These are phyloP conservation scores for Santalum album DNA, from an alignment of 164 flowering plant species.

Conservation along the genomic window DNA sequence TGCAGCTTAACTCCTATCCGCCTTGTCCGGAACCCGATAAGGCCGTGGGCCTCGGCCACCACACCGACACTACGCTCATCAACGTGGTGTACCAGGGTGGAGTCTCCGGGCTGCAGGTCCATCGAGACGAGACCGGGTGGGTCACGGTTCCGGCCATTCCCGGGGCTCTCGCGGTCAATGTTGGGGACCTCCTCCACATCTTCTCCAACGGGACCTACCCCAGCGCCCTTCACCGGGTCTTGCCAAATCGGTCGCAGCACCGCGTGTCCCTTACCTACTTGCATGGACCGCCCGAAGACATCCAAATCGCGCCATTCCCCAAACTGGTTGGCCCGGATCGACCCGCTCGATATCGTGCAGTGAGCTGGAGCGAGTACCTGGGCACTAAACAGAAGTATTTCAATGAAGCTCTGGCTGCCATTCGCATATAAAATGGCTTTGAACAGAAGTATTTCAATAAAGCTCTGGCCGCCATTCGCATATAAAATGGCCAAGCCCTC, in stretches of 20 bases:
- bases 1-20: constrained; percentile 82
- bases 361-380: constrained; percentile 74
- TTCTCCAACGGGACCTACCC: constrained; percentile 59
- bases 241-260: constrained; percentile 31
- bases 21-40: constrained; percentile 83
- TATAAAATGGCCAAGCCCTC: too few species aligned
- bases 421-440: too few species aligned
- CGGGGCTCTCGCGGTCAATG: constrained; percentile 60
- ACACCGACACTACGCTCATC: constrained; percentile 82
- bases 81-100: constrained; percentile 74
- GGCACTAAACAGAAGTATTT: constrained; percentile 57
- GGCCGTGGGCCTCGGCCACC: constrained; percentile 92
- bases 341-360: constrained; percentile 52
- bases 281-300: constrained; percentile 37
- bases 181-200: constrained; percentile 86
- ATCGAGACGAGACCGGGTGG: constrained; percentile 50
- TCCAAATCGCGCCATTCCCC: constrained; percentile 38
- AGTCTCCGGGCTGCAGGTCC: constrained; percentile 67
- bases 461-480: constrained; percentile 52
- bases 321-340: constrained; percentile 35
- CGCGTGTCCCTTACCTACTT: constrained; percentile 56
- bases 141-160: constrained; percentile 57
- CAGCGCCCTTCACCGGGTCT: constrained; percentile 53
- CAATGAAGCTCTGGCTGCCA: too few species aligned
- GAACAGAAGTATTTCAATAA: constrained; percentile 64